Conservation (phyloP, 2,329 filamentous ascomycete species). For the Fusarium xylarioides region DNA sequence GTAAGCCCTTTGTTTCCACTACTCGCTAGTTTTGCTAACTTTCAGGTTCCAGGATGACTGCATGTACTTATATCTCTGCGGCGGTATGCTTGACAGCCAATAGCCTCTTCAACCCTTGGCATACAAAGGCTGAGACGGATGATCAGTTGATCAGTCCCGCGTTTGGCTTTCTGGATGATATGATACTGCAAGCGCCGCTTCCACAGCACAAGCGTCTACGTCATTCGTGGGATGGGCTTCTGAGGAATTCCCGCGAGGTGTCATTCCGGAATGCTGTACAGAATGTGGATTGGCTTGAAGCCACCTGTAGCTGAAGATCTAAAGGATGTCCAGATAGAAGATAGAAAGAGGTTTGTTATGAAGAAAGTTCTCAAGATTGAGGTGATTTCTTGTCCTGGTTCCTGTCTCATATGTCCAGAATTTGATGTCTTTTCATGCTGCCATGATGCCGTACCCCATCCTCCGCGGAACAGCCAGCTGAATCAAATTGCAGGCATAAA, state of each 20-base stretch:
- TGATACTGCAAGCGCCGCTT: not conserved
- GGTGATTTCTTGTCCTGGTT: rapidly evolving
- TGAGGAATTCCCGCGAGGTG: not conserved
- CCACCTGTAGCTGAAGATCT: rapidly evolving
- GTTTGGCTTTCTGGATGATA: not conserved
- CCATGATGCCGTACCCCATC: no score
- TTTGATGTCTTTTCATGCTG: no score
- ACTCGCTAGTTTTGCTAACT: not conserved
- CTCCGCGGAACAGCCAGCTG: not conserved
- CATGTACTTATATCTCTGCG: not conserved
- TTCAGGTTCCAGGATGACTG: not conserved
- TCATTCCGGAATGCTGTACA: not conserved
- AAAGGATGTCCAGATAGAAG: rapidly evolving
- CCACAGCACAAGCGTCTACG: not conserved
- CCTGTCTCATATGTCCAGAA: rapidly evolving
- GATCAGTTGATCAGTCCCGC: not conserved
- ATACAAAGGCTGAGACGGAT: not conserved
- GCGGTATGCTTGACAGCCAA: constrained; percentile 2
- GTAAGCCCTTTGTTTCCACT: not conserved
- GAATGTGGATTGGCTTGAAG: not conserved
- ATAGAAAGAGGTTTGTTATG: rapidly evolving
- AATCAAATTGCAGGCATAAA: not conserved
- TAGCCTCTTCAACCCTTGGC: not conserved
- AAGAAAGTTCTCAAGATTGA: rapidly evolving
- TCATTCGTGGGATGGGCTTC: not conserved